These are phyloP conservation scores for Ustilago tritici DNA, from an alignment of 1,284 basidiomycete species.

Conservation along the genomic window DNA sequence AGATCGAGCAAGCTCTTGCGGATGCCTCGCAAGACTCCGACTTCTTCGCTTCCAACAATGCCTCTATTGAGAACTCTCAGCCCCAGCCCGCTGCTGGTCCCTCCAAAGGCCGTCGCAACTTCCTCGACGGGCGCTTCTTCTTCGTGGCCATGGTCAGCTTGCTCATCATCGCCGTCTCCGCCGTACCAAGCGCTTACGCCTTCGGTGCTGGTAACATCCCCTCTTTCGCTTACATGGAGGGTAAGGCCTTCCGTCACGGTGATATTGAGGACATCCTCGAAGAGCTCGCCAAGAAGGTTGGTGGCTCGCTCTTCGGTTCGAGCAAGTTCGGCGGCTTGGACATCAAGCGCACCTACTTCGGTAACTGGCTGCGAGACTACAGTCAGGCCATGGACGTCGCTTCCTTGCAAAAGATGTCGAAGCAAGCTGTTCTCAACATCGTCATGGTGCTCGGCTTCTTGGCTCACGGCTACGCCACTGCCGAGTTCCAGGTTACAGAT, in stretches of 20 bases:
- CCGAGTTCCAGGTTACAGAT: conserved; percentile 88
- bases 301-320: conserved; percentile 51
- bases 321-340: conserved; percentile 65
- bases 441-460: conserved; percentile 76
- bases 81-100: background rate
- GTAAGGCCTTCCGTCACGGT: conserved; percentile 63
- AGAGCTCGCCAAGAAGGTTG: conserved; percentile 58
- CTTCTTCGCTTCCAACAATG: conserved; percentile 11
- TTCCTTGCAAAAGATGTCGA: conserved; percentile 71
- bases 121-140: conserved; percentile 38
- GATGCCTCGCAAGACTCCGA: conserved; percentile 36
- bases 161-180: conserved; percentile 42
- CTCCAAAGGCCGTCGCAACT: conserved; percentile 29
- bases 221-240: conserved; percentile 58
- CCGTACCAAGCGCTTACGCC: conserved; percentile 46
- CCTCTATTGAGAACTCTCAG: background rate
- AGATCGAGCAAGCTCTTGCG: conserved; percentile 45
- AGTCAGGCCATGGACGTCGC: conserved; percentile 74
- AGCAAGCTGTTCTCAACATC: conserved; percentile 85
- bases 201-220: conserved; percentile 66
- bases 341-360: conserved; percentile 68
- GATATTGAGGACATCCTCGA: conserved; percentile 63
- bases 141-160: conserved; percentile 45
- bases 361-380: conserved; percentile 64
- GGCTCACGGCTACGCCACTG: conserved; percentile 72